Base-by-base conservation (phyloP, 192 early-diverging fungal genomes). In the Glomus cerebriforme region DNA sequence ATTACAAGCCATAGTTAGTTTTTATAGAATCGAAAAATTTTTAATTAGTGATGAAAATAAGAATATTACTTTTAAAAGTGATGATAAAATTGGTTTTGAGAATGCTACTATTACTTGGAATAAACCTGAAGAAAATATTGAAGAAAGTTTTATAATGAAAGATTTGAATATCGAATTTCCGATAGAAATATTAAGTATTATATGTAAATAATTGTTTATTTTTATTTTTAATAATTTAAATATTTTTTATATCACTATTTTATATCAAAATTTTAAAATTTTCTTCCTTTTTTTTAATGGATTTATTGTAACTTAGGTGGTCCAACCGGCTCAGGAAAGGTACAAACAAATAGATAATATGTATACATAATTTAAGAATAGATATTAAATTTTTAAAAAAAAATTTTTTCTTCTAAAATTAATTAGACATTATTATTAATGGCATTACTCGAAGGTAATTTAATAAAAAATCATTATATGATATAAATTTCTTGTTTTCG, bases 261-360 rank as follows among this genome's bases (percentile, higher is more conserved):
- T 10, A n/a, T n/a, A n/a, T n/a, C n/a, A n/a, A n/a, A n/a, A n/a
- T n/a, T n/a, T n/a, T n/a, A n/a, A n/a, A n/a, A n/a, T n/a, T n/a
- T n/a, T n/a, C n/a, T n/a, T n/a, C n/a, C n/a, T n/a, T n/a, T n/a
- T n/a, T n/a, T n/a, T n/a, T n/a, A n/a, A n/a, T n/a, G n/a, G n/a
- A n/a, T 67, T 34, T 39, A n/a, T 68, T 12, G 37, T 19, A 34
- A 39, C 29, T 71, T 71, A 71, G 69, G 39, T 45, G 97, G 97
- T 3, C 87, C 94, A 34, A 97, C 96, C 22, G 98, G 96, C 0
- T 88, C 90, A 19, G 98, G 98, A 69, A 99, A 99, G 69, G 91
- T 92, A 10, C 90, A 89, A n/a, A n/a, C n/a, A n/a, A n/a, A n/a
- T n/a, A n/a, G n/a, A n/a, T n/a, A n/a, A n/a, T n/a, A n/a, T n/a